Evolutionary conservation across 345 rosid species (phyloP).

Genomic region (Microthlaspi erraticum): DNA sequence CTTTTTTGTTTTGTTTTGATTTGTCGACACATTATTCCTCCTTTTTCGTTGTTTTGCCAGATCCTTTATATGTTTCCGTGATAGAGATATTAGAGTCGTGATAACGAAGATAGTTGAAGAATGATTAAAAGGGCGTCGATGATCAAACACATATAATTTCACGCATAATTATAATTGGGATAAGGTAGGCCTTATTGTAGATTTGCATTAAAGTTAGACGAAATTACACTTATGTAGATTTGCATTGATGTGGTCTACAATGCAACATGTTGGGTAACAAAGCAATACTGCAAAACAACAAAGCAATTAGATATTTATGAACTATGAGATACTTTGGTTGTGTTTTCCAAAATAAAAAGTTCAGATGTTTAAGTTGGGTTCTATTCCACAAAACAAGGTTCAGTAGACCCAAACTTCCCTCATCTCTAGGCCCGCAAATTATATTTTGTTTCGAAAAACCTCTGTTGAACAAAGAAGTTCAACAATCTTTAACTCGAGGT

Average conservation of each 20-base stretch:
- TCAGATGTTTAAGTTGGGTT: no score
- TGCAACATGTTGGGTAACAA: no score
- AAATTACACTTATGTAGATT: neutral
- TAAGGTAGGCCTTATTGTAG: constrained; percentile 11
- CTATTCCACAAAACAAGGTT: no score
- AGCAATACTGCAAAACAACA: no score
- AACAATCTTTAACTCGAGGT: no score
- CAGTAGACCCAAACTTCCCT: no score
- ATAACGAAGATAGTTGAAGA: neutral
- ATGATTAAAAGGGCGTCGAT: neutral
- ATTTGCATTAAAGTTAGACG: constrained; percentile 10
- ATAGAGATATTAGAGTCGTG: neutral
- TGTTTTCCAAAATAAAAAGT: no score
- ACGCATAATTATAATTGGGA: neutral
- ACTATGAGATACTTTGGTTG: no score
- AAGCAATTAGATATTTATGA: no score
- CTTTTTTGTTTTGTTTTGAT: neutral
- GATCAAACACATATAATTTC: neutral
- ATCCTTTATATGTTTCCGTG: neutral
- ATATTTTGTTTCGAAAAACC: no score
- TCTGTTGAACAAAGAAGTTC: no score
- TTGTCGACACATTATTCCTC: neutral
- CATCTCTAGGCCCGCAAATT: no score
- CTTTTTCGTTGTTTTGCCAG: neutral
- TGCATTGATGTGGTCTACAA: neutral